Percentiles rank a stretch among this genome's conserved stretches.
Evolutionary conservation across 306 rosid species (phyloP).

Genomic region (peach (Prunus persica)): DNA sequence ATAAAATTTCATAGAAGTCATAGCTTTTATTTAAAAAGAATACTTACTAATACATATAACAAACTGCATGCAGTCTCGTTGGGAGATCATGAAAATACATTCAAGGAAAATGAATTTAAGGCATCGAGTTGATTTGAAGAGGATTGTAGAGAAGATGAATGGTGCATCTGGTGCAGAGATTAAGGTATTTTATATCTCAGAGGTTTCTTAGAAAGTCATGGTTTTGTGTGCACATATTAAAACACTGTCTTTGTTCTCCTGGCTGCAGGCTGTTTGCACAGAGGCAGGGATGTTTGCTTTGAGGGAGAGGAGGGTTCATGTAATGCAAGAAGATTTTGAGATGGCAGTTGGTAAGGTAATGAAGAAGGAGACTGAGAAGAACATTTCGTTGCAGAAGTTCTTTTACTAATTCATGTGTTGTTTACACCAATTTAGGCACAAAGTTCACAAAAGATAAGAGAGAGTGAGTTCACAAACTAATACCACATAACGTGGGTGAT

Average conservation of each 20-base stretch:
- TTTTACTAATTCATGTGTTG: no score
- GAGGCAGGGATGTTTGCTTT: constrained; percentile 99
- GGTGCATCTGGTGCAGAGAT: constrained; percentile 99
- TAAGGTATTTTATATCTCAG: constrained; percentile 48
- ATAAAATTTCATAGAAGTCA: no score
- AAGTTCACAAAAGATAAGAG: no score
- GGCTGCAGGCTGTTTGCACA: constrained; percentile 89
- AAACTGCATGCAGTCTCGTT: constrained; percentile 82
- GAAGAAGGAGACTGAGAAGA: constrained; percentile 94
- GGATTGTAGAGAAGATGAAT: constrained; percentile 96
- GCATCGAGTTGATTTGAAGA: constrained; percentile 98
- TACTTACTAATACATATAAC: neutral
- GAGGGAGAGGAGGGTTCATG: constrained; percentile 95
- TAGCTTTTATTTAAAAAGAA: no score
- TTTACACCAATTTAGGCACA: no score
- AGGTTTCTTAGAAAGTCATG: neutral
- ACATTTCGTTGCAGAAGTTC: constrained; percentile 90
- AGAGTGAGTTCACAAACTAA: no score
- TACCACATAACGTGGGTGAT: no score
- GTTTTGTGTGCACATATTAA: neutral
- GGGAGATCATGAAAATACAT: constrained; percentile 90
- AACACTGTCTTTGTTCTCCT: neutral
- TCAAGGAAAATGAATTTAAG: constrained; percentile 97
- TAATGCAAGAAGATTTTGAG: constrained; percentile 95
- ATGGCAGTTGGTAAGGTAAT: constrained; percentile 99